phyloP scores from a whole-genome alignment of 148 eudicot species.

The Chenopodium album region DNA sequence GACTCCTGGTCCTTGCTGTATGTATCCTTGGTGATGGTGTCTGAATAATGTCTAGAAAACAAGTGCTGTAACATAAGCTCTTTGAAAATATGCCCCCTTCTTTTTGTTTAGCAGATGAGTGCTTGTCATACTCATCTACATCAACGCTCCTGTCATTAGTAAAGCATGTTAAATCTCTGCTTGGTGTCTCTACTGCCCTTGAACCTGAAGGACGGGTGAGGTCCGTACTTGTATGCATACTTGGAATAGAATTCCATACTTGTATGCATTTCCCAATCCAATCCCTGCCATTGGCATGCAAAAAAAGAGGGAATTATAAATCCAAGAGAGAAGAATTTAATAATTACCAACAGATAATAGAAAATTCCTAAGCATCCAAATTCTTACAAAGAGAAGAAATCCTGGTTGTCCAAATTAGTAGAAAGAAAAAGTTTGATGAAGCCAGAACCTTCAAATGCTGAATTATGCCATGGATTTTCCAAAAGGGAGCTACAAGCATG shows the following conservation, averaged over 20 bases:
- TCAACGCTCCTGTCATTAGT: background rate
- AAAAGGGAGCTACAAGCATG: no score
- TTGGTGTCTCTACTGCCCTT: background rate
- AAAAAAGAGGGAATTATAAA: conserved; percentile 12
- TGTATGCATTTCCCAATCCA: conserved; percentile 57
- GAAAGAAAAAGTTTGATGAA: no score
- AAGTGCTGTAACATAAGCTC: no score
- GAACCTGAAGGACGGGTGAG: background rate
- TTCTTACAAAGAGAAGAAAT: conserved; percentile 82
- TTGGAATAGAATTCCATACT: conserved; percentile 79
- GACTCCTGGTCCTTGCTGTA: conserved; percentile 1
- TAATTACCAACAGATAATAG: background rate
- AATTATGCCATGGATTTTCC: no score
- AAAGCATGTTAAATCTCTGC: conserved; percentile 4
- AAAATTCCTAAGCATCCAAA: conserved; percentile 17
- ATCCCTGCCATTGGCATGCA: conserved; percentile 59
- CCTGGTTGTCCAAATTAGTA: no score
- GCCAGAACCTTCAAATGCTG: no score
- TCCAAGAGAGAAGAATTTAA: background rate
- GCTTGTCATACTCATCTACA: background rate
- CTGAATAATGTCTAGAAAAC: background rate
- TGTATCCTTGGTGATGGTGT: background rate
- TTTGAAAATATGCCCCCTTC: no score
- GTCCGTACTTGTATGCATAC: conserved; percentile 11
- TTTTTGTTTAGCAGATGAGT: no score